Evolutionary conservation across 345 rosid genomes (phyloP), one percentile per base, ranked within the genome.

Genomic region (Camelina sativa): DNA sequence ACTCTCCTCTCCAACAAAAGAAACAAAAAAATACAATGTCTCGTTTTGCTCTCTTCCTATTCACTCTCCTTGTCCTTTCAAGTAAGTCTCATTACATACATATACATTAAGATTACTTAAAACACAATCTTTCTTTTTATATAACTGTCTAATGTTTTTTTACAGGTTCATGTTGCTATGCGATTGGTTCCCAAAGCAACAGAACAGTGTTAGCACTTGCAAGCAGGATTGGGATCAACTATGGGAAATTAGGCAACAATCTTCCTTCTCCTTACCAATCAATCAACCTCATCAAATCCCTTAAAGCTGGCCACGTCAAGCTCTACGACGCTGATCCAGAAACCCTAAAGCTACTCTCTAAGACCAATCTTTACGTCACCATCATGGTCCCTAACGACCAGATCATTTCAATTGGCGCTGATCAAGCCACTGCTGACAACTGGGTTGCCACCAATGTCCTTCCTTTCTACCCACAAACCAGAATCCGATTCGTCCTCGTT

Each of bases 361-460:
- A 84, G 35, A 84, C 88, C 40, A 72, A 83, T 13, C 77, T 91
- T 22, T 82, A 69, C n/a, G 89, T 86, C 60, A 78, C 89, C 16
- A 71, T 88, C 48, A 88, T 87, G 97, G 88, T 91, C 62, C 85
- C 74, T 35, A 91, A 86, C 74, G 30, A 80, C 19, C 88, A 87
- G 16, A 88, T 91, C 69, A 79, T 82, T 62, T 64, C 17, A 38
- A 69, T 88, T 8, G 87, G 85, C 2, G 44, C 81, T 1, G 75
- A 80, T 41, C 92, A 86, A 75, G 53, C 63, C 25, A 11, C 71
- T 4, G 88, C 92, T 0, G 65, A 85, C 57, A 53, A 62, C 6
- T 88, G 93, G 97, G 78, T 88, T 2, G 63, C 50, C 20, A 77
- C 71, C 13, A 88, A 88, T 58, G 81, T 91, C 71, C 75, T 85